phyloP scores from a whole-genome alignment of 2,329 filamentous ascomycete species.

The Xylaria hypoxylon region DNA sequence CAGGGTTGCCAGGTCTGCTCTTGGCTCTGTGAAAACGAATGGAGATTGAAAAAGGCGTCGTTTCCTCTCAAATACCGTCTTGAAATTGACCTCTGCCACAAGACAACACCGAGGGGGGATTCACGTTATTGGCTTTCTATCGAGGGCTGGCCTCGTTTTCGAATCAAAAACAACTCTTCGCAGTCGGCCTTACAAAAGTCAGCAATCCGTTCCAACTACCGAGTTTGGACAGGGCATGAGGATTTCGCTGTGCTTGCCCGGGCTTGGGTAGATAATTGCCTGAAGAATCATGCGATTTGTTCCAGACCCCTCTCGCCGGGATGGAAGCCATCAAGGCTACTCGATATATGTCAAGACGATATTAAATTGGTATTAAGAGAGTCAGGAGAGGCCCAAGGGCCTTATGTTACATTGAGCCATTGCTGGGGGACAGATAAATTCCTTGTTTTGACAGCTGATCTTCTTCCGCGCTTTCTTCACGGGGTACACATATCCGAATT shows the following conservation, averaged over 20 bases:
- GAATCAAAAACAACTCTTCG: neutral
- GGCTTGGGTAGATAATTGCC: neutral
- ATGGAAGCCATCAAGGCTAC: constrained; percentile 20
- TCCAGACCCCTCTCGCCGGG: neutral
- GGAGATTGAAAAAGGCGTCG: too few relatives aligned
- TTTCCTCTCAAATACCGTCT: constrained; percentile 6
- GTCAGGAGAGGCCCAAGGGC: neutral
- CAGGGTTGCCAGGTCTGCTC: constrained; percentile 16
- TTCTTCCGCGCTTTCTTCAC: neutral
- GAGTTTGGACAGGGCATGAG: constrained; percentile 10
- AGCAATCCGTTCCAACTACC: neutral
- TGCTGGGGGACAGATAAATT: constrained; percentile 5
- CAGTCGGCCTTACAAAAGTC: neutral
- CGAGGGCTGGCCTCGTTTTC: too few relatives aligned
- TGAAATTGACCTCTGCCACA: too few relatives aligned
- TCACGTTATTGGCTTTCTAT: too few relatives aligned
- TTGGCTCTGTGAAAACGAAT: neutral
- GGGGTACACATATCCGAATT: constrained; percentile 11
- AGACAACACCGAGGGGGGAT: too few relatives aligned
- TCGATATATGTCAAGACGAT: constrained; percentile 10
- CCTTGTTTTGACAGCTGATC: neutral
- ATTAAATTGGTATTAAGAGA: constrained; percentile 8
- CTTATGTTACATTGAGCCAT: constrained; percentile 22
- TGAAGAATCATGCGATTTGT: neutral
- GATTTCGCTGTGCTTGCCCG: neutral